Evolutionary conservation across 306 rosid genomes (phyloP), one percentile per base, ranked within the genome.

Genomic region (Quercus ilex): DNA sequence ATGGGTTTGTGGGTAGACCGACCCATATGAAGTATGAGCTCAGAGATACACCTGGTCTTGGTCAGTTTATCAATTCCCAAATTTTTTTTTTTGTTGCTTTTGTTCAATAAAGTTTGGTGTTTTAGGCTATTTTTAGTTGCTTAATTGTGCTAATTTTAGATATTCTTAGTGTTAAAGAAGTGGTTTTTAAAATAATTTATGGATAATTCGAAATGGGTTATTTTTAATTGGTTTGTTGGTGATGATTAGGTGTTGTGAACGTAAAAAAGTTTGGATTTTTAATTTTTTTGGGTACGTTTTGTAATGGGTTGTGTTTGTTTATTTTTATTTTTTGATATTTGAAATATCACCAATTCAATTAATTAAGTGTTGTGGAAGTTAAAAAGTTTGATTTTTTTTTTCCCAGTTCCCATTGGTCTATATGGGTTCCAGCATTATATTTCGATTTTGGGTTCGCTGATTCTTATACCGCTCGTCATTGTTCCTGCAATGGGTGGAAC

Each of bases 401-500:
- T 71, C 30, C 74, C 88, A 96, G 99, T 93, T 82, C 93, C 96
- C 15, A 90, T 96, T 75, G 93, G 96, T 68, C 84, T 96, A 55
- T 96, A 93, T 35, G 98, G 97, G 71, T 70, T 96, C 67, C 99
- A 96, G 90, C 99, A 96, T 81, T 93, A 86, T 74, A 46, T 93
- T 75, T 93, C 99, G 9, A 90, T 91, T 31, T 69, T 96, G 86
- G 99, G 97, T 79, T 96, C 99, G 30, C 75, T 96, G 87, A 79
- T 96, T 89, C 96, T 96, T 33, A 79, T 90, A 71, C 99, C 99
- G 30, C 98, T 96, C 52, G 93, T 93, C 69, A 89, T 93, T 31
- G 99, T 90, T 82, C 98, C 99, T 12, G 98, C 99, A n/a, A 96
- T 96, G 99, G 99, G 99, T 83, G 99, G 99, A 76, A 83, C 88